phyloP scores from a whole-genome alignment of 768 basidiomycete species.

The Lactarius quietus region DNA sequence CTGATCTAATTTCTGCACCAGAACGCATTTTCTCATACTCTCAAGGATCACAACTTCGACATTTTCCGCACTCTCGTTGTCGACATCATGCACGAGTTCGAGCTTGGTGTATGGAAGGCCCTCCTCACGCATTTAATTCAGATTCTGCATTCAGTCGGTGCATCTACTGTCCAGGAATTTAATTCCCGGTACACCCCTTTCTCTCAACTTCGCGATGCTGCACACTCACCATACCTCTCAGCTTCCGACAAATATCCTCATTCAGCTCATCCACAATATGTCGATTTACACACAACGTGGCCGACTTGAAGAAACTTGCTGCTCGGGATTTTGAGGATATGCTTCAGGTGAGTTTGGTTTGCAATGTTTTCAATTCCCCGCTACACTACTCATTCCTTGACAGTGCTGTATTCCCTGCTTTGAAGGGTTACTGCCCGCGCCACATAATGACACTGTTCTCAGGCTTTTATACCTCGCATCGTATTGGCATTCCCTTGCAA shows the following conservation, averaged over 20 bases:
- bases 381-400: not conserved
- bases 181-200: not conserved
- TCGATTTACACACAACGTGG: not conserved
- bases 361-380: not conserved
- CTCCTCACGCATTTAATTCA: too few relatives aligned
- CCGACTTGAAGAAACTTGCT: not conserved
- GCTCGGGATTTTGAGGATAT: not conserved
- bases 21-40: too few relatives aligned
- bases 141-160: not conserved
- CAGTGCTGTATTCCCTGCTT: not conserved
- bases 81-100: too few relatives aligned
- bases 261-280: not conserved
- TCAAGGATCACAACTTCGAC: too few relatives aligned
- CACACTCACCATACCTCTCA: not conserved
- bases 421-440: not conserved
- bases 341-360: not conserved
- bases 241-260: not conserved
- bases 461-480: not conserved
- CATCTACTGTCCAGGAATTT: not conserved
- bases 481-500: not conserved
- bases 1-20: too few relatives aligned
- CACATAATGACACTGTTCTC: not conserved
- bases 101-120: too few relatives aligned
- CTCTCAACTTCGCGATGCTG: too few relatives aligned
- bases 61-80: too few relatives aligned